A percentile compares a stretch with the other conserved stretches of the same genome.
phyloP scores from a whole-genome alignment of 805 yeast genomes.

The Clavispora phyllophila region DNA sequence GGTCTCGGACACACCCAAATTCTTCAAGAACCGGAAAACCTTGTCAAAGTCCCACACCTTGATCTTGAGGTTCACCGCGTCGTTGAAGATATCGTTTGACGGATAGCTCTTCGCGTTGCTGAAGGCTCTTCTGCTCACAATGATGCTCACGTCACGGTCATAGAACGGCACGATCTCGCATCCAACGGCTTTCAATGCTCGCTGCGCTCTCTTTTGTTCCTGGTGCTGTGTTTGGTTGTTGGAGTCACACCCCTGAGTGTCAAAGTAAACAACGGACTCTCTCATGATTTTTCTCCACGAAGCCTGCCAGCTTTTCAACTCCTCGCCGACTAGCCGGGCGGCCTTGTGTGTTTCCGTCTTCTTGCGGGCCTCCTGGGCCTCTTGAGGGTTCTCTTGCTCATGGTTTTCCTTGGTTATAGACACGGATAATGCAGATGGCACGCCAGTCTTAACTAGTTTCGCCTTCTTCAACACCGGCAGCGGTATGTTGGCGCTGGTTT shows the following conservation, averaged over 20 bases:
- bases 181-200: slow-evolving; percentile 45
- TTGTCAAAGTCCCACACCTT: slow-evolving; percentile 89
- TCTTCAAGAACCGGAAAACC: slow-evolving; percentile 69
- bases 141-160: slow-evolving; percentile 64
- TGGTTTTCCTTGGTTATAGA: background rate
- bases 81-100: slow-evolving; percentile 58
- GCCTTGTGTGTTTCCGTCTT: slow-evolving; percentile 6
- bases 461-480: slow-evolving; percentile 31
- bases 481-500: slow-evolving; percentile 37
- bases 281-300: slow-evolving; percentile 61
- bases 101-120: slow-evolving; percentile 37
- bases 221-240: slow-evolving; percentile 28
- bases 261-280: slow-evolving; percentile 58
- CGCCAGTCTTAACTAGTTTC: slow-evolving; percentile 11
- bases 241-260: slow-evolving; percentile 41
- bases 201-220: slow-evolving; percentile 39
- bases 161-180: slow-evolving; percentile 42
- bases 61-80: slow-evolving; percentile 55
- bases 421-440: background rate
- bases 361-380: slow-evolving; percentile 1
- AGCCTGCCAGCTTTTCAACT: slow-evolving; percentile 55
- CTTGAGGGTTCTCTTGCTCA: background rate
- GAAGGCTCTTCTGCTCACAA: slow-evolving; percentile 61
- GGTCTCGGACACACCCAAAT: slow-evolving; percentile 39
- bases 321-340: slow-evolving; percentile 39